These are phyloP conservation scores for Leishmania aethiopica DNA, from an alignment of 208 protist genomes.

Conservation along the genomic window DNA sequence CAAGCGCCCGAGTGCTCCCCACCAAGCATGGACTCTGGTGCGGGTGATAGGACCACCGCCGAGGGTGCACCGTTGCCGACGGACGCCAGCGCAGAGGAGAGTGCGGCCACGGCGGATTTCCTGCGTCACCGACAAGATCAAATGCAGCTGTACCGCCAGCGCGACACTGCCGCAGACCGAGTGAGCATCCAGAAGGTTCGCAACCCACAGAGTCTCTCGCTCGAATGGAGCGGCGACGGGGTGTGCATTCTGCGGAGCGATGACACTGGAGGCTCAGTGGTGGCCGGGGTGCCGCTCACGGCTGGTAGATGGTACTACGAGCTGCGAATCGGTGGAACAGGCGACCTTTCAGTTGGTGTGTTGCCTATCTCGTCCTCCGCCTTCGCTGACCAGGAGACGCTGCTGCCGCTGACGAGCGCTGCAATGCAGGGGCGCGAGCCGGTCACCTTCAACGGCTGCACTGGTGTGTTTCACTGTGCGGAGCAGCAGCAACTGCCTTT, in stretches of 20 bases:
- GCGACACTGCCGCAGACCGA: slow-evolving; percentile 53
- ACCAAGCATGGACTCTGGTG: not conserved
- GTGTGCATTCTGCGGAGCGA: slow-evolving; percentile 66
- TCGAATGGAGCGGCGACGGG: slow-evolving; percentile 79
- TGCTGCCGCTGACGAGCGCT: slow-evolving; percentile 19
- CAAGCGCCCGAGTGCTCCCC: not conserved
- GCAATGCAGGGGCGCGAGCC: slow-evolving; percentile 32
- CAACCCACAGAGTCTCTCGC: slow-evolving; percentile 56
- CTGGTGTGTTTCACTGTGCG: slow-evolving; percentile 45
- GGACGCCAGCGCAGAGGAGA: slow-evolving; percentile 15
- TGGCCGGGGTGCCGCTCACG: slow-evolving; percentile 63
- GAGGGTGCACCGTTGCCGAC: not conserved
- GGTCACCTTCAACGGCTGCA: slow-evolving; percentile 81
- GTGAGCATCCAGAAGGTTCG: slow-evolving; percentile 65
- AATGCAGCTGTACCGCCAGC: slow-evolving; percentile 59
- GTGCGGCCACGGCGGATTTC: slow-evolving; percentile 48
- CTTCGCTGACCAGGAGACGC: slow-evolving; percentile 16
- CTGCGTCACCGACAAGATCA: slow-evolving; percentile 65
- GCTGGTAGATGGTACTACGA: slow-evolving; percentile 91
- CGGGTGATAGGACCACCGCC: not conserved
- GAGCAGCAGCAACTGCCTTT: slow-evolving; percentile 3
- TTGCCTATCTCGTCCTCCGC: slow-evolving; percentile 31
- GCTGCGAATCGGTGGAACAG: slow-evolving; percentile 60
- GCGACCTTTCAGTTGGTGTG: slow-evolving; percentile 80
- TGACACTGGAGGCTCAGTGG: slow-evolving; percentile 39